A percentile compares a stretch with the other conserved stretches of the same genome.
phyloP scores from a whole-genome alignment of 1,284 basidiomycete species.

The Irpex lacteus region DNA sequence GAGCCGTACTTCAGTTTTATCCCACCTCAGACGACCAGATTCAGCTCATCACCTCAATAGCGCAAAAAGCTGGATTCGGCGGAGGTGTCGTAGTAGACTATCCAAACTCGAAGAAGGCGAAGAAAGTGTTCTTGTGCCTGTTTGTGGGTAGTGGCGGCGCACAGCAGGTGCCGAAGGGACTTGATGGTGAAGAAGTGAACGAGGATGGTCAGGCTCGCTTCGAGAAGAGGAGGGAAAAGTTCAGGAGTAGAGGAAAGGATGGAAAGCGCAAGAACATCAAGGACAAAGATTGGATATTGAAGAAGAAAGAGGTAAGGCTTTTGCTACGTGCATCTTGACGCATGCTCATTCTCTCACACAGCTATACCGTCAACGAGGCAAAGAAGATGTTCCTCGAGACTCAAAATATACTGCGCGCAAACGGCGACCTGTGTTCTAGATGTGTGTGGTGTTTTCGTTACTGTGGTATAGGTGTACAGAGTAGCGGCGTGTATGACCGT shows the following conservation, averaged over 20 bases:
- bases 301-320: constrained; percentile 74
- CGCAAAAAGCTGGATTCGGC: constrained; percentile 94
- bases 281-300: constrained; percentile 78
- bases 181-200: constrained; percentile 64
- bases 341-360: constrained; percentile 26
- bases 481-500: neutral
- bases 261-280: constrained; percentile 68
- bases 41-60: constrained; percentile 90
- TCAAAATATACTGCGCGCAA: constrained; percentile 82
- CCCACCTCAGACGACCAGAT: constrained; percentile 95
- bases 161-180: constrained; percentile 63
- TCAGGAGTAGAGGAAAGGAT: constrained; percentile 46
- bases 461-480: neutral
- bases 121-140: constrained; percentile 88
- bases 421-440: constrained; percentile 64
- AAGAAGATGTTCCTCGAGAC: constrained; percentile 75
- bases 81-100: constrained; percentile 97
- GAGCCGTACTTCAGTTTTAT: constrained; percentile 96
- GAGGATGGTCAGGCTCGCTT: constrained; percentile 54
- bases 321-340: neutral
- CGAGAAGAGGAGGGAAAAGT: constrained; percentile 64
- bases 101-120: constrained; percentile 93
- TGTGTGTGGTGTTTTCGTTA: constrained; percentile 12
- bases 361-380: constrained; percentile 80
- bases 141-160: constrained; percentile 75